These are phyloP conservation scores for Alloteropsis angusta DNA, from an alignment of 202 grass and related monocot species.

Conservation along the genomic window DNA sequence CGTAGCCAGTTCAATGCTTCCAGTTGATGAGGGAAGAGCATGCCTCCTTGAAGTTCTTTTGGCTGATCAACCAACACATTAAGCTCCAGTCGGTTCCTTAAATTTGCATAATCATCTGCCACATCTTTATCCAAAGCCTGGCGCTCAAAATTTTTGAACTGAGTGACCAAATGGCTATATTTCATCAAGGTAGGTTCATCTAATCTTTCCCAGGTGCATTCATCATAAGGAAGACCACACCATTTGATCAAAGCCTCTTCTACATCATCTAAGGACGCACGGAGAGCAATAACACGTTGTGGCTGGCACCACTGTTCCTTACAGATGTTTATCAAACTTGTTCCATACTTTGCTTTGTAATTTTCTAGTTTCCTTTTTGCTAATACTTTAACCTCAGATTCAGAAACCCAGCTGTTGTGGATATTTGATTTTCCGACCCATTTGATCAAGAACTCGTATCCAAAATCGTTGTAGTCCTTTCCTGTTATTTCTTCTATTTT, in stretches of 20 bases:
- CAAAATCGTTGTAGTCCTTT: conserved; percentile 19
- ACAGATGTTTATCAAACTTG: conserved; percentile 72
- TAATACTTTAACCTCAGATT: conserved; percentile 70
- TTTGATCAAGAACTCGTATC: conserved; percentile 85
- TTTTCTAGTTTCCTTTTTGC: conserved; percentile 98
- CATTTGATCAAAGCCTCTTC: conserved; percentile 94
- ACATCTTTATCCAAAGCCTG: conserved; percentile 59
- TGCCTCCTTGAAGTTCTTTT: conserved; percentile 75
- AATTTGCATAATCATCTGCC: conserved; percentile 25
- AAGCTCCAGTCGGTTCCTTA: conserved; percentile 53
- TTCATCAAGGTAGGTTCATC: conserved; percentile 79
- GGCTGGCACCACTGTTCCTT: conserved; percentile 92
- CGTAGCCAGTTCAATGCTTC: conserved; percentile 97
- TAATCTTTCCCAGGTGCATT: conserved; percentile 97
- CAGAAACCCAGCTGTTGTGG: conserved; percentile 86
- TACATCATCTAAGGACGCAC: conserved; percentile 32
- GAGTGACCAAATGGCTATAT: conserved; percentile 62
- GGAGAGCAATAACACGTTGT: conserved; percentile 67
- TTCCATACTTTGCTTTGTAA: conserved; percentile 89
- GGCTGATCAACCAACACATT: conserved; percentile 72
- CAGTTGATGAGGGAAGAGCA: conserved; percentile 89
- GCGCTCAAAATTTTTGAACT: conserved; percentile 66
- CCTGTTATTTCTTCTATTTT: conserved; percentile 20
- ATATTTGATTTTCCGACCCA: conserved; percentile 91
- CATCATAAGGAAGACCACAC: conserved; percentile 81